Conservation (phyloP, 345 rosid genomes). For the Aegle marmelos region DNA sequence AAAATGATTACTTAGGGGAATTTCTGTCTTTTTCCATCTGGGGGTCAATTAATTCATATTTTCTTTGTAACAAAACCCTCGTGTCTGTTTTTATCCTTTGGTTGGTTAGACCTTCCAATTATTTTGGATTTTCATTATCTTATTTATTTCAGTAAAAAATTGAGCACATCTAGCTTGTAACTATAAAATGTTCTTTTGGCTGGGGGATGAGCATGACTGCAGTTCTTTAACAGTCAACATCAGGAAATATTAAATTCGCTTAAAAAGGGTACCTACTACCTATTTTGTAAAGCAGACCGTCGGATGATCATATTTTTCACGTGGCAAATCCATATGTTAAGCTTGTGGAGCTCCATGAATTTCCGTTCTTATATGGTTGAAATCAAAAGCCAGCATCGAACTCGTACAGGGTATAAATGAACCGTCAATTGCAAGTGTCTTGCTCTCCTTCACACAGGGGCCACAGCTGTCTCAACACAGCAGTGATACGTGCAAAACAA, state of each 20-base stretch:
- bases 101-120: neutral
- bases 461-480: too few relatives aligned
- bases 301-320: neutral
- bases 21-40: neutral
- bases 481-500: too few relatives aligned
- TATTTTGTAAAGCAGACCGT: neutral
- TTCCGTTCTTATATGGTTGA: neutral
- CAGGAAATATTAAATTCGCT: too few relatives aligned
- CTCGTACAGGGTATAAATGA: neutral
- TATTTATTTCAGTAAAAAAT: neutral
- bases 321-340: neutral
- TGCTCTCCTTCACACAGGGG: neutral
- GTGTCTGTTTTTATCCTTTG: neutral
- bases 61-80: neutral
- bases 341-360: neutral
- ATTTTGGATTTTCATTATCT: neutral
- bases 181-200: too few relatives aligned
- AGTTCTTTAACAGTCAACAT: neutral
- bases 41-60: neutral
- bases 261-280: too few relatives aligned
- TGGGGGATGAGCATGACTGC: neutral
- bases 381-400: neutral
- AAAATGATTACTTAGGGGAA: slow-evolving; percentile 2
- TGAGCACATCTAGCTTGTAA: neutral
- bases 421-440: neutral